Percentiles rank a stretch among this genome's conserved stretches.
Conservation (phyloP, 371 early-diverging fungal species). For the Mucor sp. region DNA sequence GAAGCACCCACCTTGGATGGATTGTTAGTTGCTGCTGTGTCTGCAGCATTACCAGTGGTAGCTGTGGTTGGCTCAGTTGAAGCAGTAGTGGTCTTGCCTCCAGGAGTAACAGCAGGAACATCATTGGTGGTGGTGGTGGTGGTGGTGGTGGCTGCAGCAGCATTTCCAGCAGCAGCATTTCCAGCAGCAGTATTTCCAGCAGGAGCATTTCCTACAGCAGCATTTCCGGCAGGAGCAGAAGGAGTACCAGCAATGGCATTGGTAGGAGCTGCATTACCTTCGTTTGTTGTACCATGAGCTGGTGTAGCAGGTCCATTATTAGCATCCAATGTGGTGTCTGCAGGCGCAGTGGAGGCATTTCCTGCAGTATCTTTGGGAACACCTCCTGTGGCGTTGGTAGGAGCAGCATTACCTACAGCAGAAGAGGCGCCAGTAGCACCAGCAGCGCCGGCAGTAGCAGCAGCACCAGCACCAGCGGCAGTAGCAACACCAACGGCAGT, state of each 20-base stretch:
- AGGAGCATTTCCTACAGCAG: neutral
- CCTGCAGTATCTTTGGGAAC: neutral
- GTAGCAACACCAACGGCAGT: neutral
- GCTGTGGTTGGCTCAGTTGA: neutral
- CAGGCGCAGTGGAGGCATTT: neutral
- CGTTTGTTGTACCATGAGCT: neutral
- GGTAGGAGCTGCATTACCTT: neutral
- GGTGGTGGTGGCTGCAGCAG: no score
- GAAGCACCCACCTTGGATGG: neutral
- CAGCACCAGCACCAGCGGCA: neutral
- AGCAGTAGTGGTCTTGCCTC: neutral
- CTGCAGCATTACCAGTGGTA: neutral
- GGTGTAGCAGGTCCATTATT: neutral
- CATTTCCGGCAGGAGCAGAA: neutral
- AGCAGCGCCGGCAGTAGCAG: neutral
- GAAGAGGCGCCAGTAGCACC: neutral
- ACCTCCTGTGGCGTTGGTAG: neutral
- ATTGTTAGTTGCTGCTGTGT: neutral
- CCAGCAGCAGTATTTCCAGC: neutral
- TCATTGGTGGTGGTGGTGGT: neutral
- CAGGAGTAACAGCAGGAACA: neutral
- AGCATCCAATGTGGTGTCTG: neutral
- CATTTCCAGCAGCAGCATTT: neutral
- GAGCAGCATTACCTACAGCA: neutral
- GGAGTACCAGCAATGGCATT: slow-evolving; percentile 1